These are phyloP conservation scores for Populus hybrid DNA, from an alignment of 441 rosid species.

Conservation along the genomic window DNA sequence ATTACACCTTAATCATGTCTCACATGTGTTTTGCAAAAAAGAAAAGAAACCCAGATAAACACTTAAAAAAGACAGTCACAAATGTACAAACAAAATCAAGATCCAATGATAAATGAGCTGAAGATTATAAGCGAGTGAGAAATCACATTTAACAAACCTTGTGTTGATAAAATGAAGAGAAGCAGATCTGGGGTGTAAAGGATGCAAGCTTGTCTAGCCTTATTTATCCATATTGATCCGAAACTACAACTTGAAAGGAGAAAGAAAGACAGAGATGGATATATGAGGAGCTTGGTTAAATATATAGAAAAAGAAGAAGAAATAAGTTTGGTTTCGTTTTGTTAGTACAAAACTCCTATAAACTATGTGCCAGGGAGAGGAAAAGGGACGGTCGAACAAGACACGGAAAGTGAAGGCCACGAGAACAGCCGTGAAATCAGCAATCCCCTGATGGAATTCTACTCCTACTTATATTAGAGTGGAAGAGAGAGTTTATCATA, in stretches of 20 bases:
- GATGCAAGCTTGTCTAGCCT: background rate
- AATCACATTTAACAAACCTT: background rate
- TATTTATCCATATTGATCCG: background rate
- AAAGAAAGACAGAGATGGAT: background rate
- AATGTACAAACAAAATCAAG: background rate
- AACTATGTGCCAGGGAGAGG: background rate
- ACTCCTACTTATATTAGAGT: background rate
- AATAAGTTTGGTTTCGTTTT: background rate
- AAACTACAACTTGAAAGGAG: background rate
- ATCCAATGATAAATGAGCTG: background rate
- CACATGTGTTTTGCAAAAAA: background rate
- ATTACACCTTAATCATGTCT: background rate
- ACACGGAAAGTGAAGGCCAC: background rate
- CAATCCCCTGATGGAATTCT: background rate
- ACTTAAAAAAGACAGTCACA: background rate
- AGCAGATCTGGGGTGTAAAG: background rate
- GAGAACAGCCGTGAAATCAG: background rate
- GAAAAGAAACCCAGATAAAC: background rate
- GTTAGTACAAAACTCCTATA: background rate
- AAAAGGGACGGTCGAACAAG: background rate
- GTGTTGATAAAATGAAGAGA: background rate
- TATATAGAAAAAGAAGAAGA: background rate
- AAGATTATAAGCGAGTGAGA: background rate
- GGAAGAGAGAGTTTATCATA: background rate
- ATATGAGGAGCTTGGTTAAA: background rate